phyloP scores from a whole-genome alignment of 148 eudicot species.

The Amaranthus cruentus region DNA sequence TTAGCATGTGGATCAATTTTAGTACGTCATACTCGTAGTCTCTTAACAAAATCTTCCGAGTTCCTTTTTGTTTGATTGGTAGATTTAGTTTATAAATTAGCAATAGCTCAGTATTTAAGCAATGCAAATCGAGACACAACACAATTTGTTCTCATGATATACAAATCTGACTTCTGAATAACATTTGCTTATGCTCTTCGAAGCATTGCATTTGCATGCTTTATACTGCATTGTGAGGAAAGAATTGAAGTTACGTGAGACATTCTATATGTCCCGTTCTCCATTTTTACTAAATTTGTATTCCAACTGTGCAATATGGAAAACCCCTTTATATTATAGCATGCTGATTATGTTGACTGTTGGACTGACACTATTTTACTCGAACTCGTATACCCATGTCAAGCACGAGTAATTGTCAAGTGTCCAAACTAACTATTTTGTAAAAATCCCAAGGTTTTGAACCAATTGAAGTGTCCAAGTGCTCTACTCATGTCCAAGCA shows the following conservation, averaged over 20 bases:
- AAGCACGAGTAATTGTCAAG: no score
- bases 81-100: not conserved
- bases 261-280: no score
- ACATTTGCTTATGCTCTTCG: not conserved
- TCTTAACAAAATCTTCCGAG: not conserved
- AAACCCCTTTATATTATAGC: no score
- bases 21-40: not conserved
- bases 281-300: no score
- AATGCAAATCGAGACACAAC: not conserved
- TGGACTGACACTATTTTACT: no score
- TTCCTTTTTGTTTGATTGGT: not conserved
- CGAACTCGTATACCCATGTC: no score
- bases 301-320: no score
- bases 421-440: no score
- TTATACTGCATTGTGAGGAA: not conserved
- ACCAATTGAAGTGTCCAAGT: no score
- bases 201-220: not conserved
- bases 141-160: not conserved
- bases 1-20: not conserved
- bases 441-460: no score
- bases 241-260: not conserved
- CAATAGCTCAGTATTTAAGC: not conserved
- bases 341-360: no score
- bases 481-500: no score
- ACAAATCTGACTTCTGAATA: not conserved